Base-by-base conservation (phyloP, 2,329 filamentous ascomycete genomes). In the Penicillium sp. region DNA sequence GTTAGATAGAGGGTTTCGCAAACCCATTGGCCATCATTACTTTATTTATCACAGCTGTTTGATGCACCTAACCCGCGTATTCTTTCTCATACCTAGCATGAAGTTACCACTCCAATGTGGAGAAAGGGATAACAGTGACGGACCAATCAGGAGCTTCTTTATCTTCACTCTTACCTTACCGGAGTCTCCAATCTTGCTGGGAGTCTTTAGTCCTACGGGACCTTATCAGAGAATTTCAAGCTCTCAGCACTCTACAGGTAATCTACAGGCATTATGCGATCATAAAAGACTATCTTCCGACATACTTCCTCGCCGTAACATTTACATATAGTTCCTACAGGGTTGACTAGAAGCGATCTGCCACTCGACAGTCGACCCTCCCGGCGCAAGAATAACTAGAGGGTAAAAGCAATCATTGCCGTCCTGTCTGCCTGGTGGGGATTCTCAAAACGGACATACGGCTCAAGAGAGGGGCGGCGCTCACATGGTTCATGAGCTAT, bases 251-350 rank as follows among this genome's bases (percentile, higher is more conserved):
- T 38, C 49, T 52, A 52, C 30, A 52, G 49, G 30, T 38, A 52
- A 30, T 52, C 49, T 52, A 52, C 33, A 52, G 49, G 16, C 33
- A 52, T 10, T 52, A 52, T 35, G 49, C 26, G 30, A 26, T 38
- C 33, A 52, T 52, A 52, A 19, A 52, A 52, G 49, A 37, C 33
- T 52, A 38, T 52, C 19, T 35, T 52, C 49, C 5, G 49, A 52
- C 35, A 38, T 52, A 52, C 35, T 52, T 52, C 49, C 49, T 52
- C 30, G 22, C 35, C 49, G 49, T 52, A 52, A 38, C 49, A 10
- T 52, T 38, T 38, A 16, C 16, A 42, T 42, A 42, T 19, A 42
- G 38, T 30, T 30, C 30, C 30, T n/a, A n/a, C n/a, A n/a, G n/a
- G n/a, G n/a, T n/a, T n/a, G n/a, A n/a, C n/a, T n/a, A n/a, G n/a